A percentile compares a stretch with the other conserved stretches of the same genome.
Conservation (phyloP, 495 filamentous ascomycete genomes). For the Physcia stellaris region DNA sequence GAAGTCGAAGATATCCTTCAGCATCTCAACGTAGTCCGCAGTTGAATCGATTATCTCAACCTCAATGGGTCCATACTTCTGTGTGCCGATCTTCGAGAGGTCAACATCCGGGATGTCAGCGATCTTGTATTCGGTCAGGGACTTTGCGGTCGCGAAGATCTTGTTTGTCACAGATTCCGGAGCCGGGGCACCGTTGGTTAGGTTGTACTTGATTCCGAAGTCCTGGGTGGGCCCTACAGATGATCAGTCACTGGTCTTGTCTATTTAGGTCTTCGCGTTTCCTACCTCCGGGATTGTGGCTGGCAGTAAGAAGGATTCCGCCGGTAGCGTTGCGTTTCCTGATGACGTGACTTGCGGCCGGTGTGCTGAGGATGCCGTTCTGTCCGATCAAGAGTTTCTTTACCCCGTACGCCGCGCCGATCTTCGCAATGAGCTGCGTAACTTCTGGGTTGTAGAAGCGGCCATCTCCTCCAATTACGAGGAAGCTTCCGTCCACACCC, state of each 20-base stretch:
- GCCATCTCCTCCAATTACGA: slow-evolving; percentile 96
- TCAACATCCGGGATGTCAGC: slow-evolving; percentile 78
- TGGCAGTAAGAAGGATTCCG: slow-evolving; percentile 91
- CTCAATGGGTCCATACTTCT: slow-evolving; percentile 72
- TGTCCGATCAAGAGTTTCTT: slow-evolving; percentile 97
- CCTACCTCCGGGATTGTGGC: slow-evolving; percentile 95
- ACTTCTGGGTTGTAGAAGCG: slow-evolving; percentile 95
- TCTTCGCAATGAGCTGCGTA: slow-evolving; percentile 93
- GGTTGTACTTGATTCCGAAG: slow-evolving; percentile 99
- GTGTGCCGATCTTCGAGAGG: slow-evolving; percentile 64
- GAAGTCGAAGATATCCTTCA: slow-evolving; percentile 98
- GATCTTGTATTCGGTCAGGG: slow-evolving; percentile 81
- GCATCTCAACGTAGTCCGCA: slow-evolving; percentile 81
- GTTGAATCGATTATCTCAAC: slow-evolving; percentile 91
- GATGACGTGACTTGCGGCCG: slow-evolving; percentile 90
- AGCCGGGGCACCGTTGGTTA: slow-evolving; percentile 86
- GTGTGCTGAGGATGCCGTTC: slow-evolving; percentile 90
- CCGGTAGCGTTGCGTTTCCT: slow-evolving; percentile 86
- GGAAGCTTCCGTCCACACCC: slow-evolving; percentile 70
- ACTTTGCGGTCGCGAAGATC: slow-evolving; percentile 84
- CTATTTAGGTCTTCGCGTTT: slow-evolving; percentile 6
- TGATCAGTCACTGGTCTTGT: not conserved
- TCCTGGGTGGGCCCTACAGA: slow-evolving; percentile 71
- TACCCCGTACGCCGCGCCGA: slow-evolving; percentile 90
- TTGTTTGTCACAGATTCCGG: slow-evolving; percentile 95